Percentiles rank a stretch among this genome's conserved stretches.
Conservation (phyloP, 306 rosid genomes). For the Prunus salicina region DNA sequence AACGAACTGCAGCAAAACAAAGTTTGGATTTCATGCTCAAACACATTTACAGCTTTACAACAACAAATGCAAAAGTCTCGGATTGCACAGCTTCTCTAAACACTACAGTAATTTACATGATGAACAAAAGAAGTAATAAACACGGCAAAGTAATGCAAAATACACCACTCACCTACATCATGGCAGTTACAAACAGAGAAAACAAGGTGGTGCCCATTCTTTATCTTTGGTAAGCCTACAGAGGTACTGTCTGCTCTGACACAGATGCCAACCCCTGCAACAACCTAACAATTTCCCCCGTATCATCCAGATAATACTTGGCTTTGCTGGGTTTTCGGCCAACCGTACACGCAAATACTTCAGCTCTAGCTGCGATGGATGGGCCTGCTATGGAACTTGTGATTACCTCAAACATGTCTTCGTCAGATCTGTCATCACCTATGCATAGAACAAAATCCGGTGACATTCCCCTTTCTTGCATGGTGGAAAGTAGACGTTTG, state of each 20-base stretch:
- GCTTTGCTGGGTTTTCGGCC: conserved; percentile 69
- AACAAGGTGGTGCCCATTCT: conserved; percentile 6
- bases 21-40: conserved; percentile 25
- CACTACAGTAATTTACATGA: conserved; percentile 44
- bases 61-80: conserved; percentile 14
- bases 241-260: conserved; percentile 38
- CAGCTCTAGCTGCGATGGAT: conserved; percentile 48
- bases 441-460: conserved; percentile 70
- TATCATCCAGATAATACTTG: conserved; percentile 67
- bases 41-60: conserved; percentile 41
- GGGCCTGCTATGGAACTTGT: conserved; percentile 46
- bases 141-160: neutral
- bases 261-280: conserved; percentile 73
- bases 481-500: conserved; percentile 50
- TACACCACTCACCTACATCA: conserved; percentile 23
- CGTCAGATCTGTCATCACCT: conserved; percentile 76
- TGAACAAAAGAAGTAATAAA: conserved; percentile 17
- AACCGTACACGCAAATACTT: conserved; percentile 67
- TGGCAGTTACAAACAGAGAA: conserved; percentile 20
- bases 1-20: neutral
- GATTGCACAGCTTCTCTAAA: conserved; percentile 20
- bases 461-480: conserved; percentile 47
- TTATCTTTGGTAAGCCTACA: conserved; percentile 18
- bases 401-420: conserved; percentile 81
- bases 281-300: conserved; percentile 63